A percentile compares a stretch with the other conserved stretches of the same genome.
Conservation (phyloP, 805 yeast genomes). For the Myxozyma udenii region DNA sequence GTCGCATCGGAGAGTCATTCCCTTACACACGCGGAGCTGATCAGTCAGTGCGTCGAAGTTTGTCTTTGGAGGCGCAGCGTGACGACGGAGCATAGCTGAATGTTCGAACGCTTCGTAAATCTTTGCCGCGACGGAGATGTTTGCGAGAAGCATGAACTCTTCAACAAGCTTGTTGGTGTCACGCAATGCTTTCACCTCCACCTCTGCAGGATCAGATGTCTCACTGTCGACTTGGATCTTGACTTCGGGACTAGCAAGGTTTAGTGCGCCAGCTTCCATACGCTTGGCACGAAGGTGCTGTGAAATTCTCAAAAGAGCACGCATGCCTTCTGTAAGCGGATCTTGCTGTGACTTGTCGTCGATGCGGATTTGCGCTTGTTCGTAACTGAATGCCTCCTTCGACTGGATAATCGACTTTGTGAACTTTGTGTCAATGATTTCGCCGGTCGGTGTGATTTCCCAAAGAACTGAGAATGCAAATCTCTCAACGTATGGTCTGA, state of each 20-base stretch:
- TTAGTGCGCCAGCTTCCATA: slow-evolving; percentile 91
- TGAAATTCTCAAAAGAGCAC: slow-evolving; percentile 74
- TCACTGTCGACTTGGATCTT: slow-evolving; percentile 96
- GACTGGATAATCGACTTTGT: slow-evolving; percentile 88
- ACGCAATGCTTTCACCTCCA: slow-evolving; percentile 79
- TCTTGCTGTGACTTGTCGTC: slow-evolving; percentile 76
- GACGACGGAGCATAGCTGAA: slow-evolving; percentile 96
- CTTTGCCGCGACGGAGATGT: slow-evolving; percentile 90
- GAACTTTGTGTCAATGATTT: slow-evolving; percentile 72
- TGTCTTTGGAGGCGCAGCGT: slow-evolving; percentile 93
- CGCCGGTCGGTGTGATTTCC: slow-evolving; percentile 75
- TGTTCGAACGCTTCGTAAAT: slow-evolving; percentile 93
- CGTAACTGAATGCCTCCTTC: slow-evolving; percentile 91
- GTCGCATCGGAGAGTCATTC: slow-evolving; percentile 70
- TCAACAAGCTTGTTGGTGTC: slow-evolving; percentile 96
- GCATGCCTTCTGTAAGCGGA: slow-evolving; percentile 84
- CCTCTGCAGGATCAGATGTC: slow-evolving; percentile 94
- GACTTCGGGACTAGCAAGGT: slow-evolving; percentile 96
- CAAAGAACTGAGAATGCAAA: slow-evolving; percentile 93
- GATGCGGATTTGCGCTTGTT: slow-evolving; percentile 84
- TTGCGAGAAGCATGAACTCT: slow-evolving; percentile 97
- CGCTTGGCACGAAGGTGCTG: slow-evolving; percentile 80
- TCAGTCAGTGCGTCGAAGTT: slow-evolving; percentile 88
- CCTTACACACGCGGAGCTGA: slow-evolving; percentile 78
- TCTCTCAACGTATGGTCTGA: slow-evolving; percentile 92